These are phyloP conservation scores for Wallacemonas rigidus DNA, from an alignment of 208 protist species.

Conservation along the genomic window DNA sequence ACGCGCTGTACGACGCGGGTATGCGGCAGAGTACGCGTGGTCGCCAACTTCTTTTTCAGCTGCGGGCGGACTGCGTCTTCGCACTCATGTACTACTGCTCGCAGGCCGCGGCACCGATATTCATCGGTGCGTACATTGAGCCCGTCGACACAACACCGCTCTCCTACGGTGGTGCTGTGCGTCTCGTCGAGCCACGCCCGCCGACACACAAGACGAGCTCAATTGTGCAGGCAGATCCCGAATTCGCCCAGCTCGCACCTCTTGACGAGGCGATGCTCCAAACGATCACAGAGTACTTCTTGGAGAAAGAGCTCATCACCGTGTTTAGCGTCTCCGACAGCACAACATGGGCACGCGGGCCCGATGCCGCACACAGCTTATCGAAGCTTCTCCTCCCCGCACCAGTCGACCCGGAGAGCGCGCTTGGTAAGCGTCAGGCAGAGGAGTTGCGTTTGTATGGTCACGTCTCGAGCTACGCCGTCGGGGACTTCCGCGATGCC, in stretches of 20 bases:
- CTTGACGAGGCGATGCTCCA: background rate
- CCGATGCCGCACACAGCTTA: conserved; percentile 36
- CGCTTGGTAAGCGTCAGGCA: conserved; percentile 26
- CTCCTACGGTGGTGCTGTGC: conserved; percentile 49
- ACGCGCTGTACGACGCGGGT: conserved; percentile 43
- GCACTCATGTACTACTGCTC: conserved; percentile 49
- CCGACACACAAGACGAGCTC: conserved; percentile 7
- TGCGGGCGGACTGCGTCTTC: conserved; percentile 36
- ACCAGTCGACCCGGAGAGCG: background rate
- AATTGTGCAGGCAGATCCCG: background rate
- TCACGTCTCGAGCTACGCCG: conserved; percentile 46
- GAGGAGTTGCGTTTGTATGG: conserved; percentile 24
- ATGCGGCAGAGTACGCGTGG: conserved; percentile 43
- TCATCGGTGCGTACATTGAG: conserved; percentile 52
- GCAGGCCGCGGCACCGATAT: conserved; percentile 37
- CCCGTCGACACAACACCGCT: conserved; percentile 45
- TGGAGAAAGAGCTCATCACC: conserved; percentile 37
- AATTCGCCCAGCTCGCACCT: conserved; percentile 5
- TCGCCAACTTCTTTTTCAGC: conserved; percentile 41
- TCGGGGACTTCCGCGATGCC: conserved; percentile 53
- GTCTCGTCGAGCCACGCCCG: conserved; percentile 25
- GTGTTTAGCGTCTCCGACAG: conserved; percentile 43
- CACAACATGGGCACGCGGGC: conserved; percentile 27
- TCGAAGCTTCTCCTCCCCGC: conserved; percentile 29
- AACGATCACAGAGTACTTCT: conserved; percentile 38